Evolutionary conservation across 441 rosid genomes (phyloP).

Genomic region (Monsonia emarginata): DNA sequence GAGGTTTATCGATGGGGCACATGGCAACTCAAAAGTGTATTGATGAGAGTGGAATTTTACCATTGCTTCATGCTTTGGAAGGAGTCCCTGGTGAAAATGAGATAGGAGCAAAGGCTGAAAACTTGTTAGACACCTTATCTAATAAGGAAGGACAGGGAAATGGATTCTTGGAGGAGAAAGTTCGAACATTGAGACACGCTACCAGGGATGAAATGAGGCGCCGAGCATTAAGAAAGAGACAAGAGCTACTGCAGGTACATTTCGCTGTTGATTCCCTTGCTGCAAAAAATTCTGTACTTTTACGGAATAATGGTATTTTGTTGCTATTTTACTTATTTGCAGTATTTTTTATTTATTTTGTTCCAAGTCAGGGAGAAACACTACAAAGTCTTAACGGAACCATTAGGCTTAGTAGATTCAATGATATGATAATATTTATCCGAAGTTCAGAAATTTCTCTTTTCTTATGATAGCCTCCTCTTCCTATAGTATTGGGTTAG

Average conservation of each 20-base stretch:
- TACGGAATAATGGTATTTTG: neutral
- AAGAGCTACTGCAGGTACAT: conserved; percentile 78
- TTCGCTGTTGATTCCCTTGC: conserved; percentile 4
- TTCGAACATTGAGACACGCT: conserved; percentile 68
- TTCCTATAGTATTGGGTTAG: no score
- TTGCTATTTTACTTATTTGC: neutral
- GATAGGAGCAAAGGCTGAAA: conserved; percentile 97
- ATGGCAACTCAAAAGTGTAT: conserved; percentile 78
- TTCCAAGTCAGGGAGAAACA: neutral
- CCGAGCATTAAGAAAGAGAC: conserved; percentile 78
- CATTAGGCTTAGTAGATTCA: neutral
- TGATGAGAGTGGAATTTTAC: conserved; percentile 77
- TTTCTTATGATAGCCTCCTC: neutral
- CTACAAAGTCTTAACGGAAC: neutral
- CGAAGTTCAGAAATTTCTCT: neutral
- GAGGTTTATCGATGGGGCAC: conserved; percentile 98
- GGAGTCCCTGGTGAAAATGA: conserved; percentile 95
- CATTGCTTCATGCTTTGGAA: conserved; percentile 95
- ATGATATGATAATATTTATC: neutral
- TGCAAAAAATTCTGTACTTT: conserved; percentile 4
- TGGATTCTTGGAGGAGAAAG: conserved; percentile 87
- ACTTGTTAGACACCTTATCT: conserved; percentile 86
- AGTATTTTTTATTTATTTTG: neutral
- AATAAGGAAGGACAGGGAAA: conserved; percentile 90
- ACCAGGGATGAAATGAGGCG: conserved; percentile 96